Evolutionary conservation across 768 basidiomycete species (phyloP), one percentile per base, ranked within the genome.

Genomic region (Boletellus sp.): DNA sequence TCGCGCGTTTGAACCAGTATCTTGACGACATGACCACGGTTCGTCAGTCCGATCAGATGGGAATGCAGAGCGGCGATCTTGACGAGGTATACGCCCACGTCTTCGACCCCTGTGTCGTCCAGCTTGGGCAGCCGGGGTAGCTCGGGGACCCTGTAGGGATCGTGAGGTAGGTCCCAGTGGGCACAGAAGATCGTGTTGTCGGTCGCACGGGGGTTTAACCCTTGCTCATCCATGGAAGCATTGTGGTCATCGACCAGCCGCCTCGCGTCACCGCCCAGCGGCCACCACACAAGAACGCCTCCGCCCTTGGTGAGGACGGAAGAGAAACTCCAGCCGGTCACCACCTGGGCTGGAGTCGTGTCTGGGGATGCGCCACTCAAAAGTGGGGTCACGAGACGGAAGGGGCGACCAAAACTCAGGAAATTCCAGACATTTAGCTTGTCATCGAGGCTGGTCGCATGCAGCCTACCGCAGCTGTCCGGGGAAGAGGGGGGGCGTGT

Each of bases 321-420:
- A n/a, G 85, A 85, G 65, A 87, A 89, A 13, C 60, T 52, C 92
- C 92, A 94, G 37, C 92, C 91, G 57, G 87, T 85, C 63, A 85
- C 85, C 33, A 90, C 76, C 63, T 87, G 87, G 2, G 66, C 54
- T 36, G 83, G 78, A 3, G 68, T 70, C 28, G 84, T 68, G 22
- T 80, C 66, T 2, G 72, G 61, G 15, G 79, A 74, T 1, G 71
- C 69, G 10, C 64, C 68, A 52, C 74, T 71, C 45, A 77, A 52
- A 31, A 69, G 64, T 0, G 69, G 58, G 0, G 74, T 70, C 15
- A 60, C 48, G 34, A 92, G 72, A 37, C 73, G 72, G 71, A 87
- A 87, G 2, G 91, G 89, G 19, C 87, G 75, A 3, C 90, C 92
- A 80, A 90, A 93, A 57, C 74, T 83, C 6, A 76, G 65, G 63